Conservation (phyloP, 176 grass and related monocot genomes). For the Otatea glauca region DNA sequence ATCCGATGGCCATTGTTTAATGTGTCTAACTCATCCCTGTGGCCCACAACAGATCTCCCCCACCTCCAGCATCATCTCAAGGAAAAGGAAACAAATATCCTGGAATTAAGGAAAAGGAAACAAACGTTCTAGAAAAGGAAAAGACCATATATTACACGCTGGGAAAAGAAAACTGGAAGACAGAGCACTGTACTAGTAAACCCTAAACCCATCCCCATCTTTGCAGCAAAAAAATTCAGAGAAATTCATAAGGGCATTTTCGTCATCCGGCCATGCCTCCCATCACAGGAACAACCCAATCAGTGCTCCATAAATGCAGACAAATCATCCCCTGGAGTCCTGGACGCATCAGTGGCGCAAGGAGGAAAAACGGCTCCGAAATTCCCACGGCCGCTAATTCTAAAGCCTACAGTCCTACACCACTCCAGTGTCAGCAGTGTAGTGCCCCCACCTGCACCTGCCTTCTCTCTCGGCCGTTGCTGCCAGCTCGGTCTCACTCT, state of each 20-base stretch:
- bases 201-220: no score
- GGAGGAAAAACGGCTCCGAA: background rate
- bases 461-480: constrained; percentile 15
- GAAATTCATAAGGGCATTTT: background rate
- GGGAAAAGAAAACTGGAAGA: no score
- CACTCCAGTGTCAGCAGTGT: constrained; percentile 10
- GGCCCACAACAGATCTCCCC: no score
- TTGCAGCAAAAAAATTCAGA: background rate
- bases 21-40: no score
- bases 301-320: constrained; percentile 30
- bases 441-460: background rate
- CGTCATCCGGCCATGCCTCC: background rate
- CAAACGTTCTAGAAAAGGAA: no score
- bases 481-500: background rate
- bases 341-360: background rate
- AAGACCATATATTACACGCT: no score
- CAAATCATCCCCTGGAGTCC: background rate
- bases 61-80: no score
- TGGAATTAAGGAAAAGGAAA: no score
- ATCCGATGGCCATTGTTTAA: no score
- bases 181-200: no score
- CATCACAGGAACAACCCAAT: background rate
- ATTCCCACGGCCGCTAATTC: constrained; percentile 1
- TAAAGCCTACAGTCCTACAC: constrained; percentile 28
- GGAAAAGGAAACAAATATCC: no score